Base-by-base conservation (phyloP, 2,329 filamentous ascomycete species). In the Endothia cerciana region DNA sequence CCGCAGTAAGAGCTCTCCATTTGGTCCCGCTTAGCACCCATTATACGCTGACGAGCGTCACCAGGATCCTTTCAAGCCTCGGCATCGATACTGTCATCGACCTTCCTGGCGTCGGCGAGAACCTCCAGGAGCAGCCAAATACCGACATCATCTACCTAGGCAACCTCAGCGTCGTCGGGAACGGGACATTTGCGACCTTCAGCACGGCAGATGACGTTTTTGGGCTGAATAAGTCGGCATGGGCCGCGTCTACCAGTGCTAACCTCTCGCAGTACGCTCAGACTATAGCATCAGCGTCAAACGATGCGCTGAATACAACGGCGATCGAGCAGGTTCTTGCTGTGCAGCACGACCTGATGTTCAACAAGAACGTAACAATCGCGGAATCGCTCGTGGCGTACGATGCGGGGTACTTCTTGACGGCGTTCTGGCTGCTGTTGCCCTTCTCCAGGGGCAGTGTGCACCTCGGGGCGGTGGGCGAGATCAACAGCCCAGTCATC, bases 311-410 rank as follows among this genome's bases (percentile, higher is more conserved):
- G 4, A 69, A 71, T 11, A 69, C 73, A 4, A 64, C 73, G 17
- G 73, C 76, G 17, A 66, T 84, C 38, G 75, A 82, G 65, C 70
- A 72, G 17, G 71, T 83, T 1, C 75, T 85, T 25, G 72, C 72
- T 8, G 72, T 81, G 3, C 82, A 85, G 71, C 76, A 84, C 66
- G 77, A 82, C 60, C 73, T 85, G 11, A 76, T 86, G 19, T 85
- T 85, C 72, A 72, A 75, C 22, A 73, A 77, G 64, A 73, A 76
- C 15, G 76, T 83, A 0, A 81, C 83, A 0, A 73, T 84, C 2
- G 79, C 77, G 0, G 84, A 86, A 70, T 74, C 82, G 0, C 71
- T 86, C 56, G 79, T 80, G 70, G 72, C 74, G 0, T 72, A 75
- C 0, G 65, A 69, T 2, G 69, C 70, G 2, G 74, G 70, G 1